phyloP scores from a whole-genome alignment of 495 filamentous ascomycete species.

The Clohesyomyces aquaticus region DNA sequence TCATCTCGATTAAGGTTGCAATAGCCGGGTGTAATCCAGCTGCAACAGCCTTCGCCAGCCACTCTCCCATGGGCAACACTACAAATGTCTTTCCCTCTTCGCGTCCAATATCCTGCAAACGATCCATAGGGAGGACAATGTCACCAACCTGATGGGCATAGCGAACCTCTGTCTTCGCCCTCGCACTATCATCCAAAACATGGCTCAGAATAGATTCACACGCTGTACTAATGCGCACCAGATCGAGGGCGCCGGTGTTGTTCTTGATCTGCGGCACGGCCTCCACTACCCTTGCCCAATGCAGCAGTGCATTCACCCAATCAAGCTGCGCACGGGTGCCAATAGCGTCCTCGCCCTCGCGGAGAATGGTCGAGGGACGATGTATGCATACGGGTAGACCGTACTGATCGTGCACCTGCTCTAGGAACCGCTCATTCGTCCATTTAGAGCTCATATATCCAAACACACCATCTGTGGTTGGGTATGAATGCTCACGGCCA shows the following conservation, averaged over 20 bases:
- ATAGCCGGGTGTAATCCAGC: background rate
- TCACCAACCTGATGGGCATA: background rate
- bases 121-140: background rate
- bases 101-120: background rate
- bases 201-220: no score
- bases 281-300: no score
- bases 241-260: no score
- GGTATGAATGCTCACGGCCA: background rate
- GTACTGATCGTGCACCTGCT: background rate
- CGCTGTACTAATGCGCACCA: no score
- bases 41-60: background rate
- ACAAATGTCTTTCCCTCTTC: background rate
- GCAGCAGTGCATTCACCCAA: no score
- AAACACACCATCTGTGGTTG: background rate
- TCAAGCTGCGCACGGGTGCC: no score
- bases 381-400: background rate
- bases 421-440: slow-evolving; percentile 15
- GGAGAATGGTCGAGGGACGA: background rate
- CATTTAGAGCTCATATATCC: slow-evolving; percentile 13
- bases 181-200: no score
- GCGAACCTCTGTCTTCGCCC: no score
- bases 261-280: no score
- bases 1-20: background rate
- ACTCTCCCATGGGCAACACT: background rate
- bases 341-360: no score